Evolutionary conservation across 768 basidiomycete genomes (phyloP), one percentile per base, ranked within the genome.

Genomic region (Agaricus bisporus): DNA sequence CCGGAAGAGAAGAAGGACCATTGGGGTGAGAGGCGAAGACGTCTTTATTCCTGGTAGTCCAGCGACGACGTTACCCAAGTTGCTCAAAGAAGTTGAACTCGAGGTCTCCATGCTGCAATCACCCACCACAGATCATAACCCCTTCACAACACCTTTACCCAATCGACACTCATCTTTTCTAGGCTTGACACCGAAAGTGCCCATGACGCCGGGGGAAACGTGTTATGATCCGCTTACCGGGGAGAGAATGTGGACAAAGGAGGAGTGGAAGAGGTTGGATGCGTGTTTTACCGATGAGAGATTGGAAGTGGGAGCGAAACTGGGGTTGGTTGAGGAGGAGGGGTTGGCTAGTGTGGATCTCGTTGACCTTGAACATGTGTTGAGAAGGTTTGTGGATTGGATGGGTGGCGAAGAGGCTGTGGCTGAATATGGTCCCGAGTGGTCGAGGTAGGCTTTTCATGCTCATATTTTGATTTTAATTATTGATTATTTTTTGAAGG

Each of bases 221-320:
- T 53, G 50, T 37, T 48, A 57, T 46, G 48, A 44, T 32, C 45
- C 48, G 11, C 29, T 42, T 14, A 47, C 39, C 7, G 60, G 59
- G 4, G 60, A 64, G 47, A 62, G 65, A 15, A 69, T 67, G 38
- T 94, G 91, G 91, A 73, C 75, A 3, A 86, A 85, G 61, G 78
- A 79, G 18, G 86, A 91, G 48, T 94, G 91, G 91, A 91, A 86
- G 64, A 63, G 73, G 45, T 72, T 94, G 46, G 91, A 93, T 65
- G 79, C 79, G 20, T 89, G 87, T 61, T 85, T 91, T 57, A 85
- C 86, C 10, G 85, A 88, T 49, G 82, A 85, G 63, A 73, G 86
- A 29, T 65, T 86, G 12, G 73, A 75, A 2, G 59, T 80, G 43
- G 81, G 74, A 2, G 66, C 41, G 15, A 52, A 55, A 7, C 39